These are phyloP conservation scores for Cystobasidium pallidum DNA, from an alignment of 1,284 basidiomycete species.

Conservation along the genomic window DNA sequence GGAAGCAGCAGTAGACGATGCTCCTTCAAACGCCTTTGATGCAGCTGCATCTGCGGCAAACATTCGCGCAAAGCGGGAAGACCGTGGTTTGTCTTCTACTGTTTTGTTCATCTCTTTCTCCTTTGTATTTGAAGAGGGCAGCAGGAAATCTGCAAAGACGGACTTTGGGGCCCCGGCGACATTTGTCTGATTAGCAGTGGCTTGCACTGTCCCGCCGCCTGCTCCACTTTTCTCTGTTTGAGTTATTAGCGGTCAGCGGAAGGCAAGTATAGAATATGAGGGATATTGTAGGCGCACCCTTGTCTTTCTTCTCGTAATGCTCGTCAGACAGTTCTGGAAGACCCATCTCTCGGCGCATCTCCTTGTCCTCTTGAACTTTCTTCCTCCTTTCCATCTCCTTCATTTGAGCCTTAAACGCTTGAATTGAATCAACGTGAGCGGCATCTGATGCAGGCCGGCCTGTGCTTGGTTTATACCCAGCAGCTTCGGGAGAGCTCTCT, in stretches of 20 bases:
- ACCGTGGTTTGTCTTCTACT: slow-evolving; percentile 35
- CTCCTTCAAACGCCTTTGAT: background rate
- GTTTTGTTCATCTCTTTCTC: slow-evolving; percentile 14
- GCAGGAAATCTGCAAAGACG: slow-evolving; percentile 43
- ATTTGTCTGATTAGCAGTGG: background rate
- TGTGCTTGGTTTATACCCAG: background rate
- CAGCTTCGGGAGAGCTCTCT: slow-evolving; percentile 17
- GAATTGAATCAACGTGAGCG: slow-evolving; percentile 42
- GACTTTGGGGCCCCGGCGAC: slow-evolving; percentile 26
- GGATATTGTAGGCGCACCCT: slow-evolving; percentile 3
- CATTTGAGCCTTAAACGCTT: slow-evolving; percentile 46
- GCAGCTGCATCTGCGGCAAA: slow-evolving; percentile 22
- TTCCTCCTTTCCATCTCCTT: slow-evolving; percentile 40
- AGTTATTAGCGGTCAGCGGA: background rate
- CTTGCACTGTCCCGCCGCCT: background rate
- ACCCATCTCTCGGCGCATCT: slow-evolving; percentile 40
- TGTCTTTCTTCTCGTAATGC: background rate
- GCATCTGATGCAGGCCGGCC: slow-evolving; percentile 5
- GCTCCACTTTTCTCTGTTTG: background rate
- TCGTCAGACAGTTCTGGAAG: slow-evolving; percentile 34
- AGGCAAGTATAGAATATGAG: background rate
- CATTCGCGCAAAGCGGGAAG: slow-evolving; percentile 35
- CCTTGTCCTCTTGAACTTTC: slow-evolving; percentile 27
- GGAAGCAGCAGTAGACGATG: background rate
- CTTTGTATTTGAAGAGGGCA: slow-evolving; percentile 16